These are phyloP conservation scores for Fusarium sp. DNA, from an alignment of 2,329 filamentous ascomycete genomes.

Conservation along the genomic window DNA sequence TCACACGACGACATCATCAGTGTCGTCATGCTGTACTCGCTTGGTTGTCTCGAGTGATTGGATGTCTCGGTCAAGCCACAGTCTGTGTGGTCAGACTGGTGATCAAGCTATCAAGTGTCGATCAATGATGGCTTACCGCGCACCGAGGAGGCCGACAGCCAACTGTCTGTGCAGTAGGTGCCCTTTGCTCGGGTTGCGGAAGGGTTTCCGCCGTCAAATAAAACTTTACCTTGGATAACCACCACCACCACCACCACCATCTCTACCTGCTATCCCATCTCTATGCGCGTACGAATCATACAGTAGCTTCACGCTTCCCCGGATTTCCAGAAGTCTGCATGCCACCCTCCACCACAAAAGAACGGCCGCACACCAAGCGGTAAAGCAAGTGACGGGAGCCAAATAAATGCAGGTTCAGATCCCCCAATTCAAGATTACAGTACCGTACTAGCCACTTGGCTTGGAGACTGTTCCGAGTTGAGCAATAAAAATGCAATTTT, in stretches of 20 bases:
- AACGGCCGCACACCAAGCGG: constrained; percentile 34
- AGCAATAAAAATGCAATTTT: constrained; percentile 25
- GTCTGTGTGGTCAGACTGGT: constrained; percentile 16
- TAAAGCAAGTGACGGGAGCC: constrained; percentile 36
- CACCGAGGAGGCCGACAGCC: constrained; percentile 25
- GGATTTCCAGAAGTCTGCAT: constrained; percentile 43
- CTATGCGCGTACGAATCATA: not conserved
- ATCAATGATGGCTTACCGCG: constrained; percentile 34
- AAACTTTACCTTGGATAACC: constrained; percentile 13
- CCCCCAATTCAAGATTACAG: constrained; percentile 15
- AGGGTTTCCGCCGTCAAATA: constrained; percentile 34
- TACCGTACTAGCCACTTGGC: constrained; percentile 36
- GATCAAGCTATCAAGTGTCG: constrained; percentile 31
- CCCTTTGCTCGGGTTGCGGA: constrained; percentile 22
- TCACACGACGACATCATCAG: constrained; percentile 23
- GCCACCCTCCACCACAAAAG: constrained; percentile 34
- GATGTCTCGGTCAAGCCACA: constrained; percentile 27
- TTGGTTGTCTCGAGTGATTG: constrained; percentile 26
- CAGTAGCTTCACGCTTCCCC: constrained; percentile 26
- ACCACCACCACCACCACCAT: constrained; percentile 5
- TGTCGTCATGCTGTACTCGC: constrained; percentile 28
- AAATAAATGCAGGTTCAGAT: constrained; percentile 39
- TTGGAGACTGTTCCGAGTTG: constrained; percentile 23
- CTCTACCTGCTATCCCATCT: not conserved
- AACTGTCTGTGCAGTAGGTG: not conserved